These are phyloP conservation scores for Flaveria bidentis DNA, from an alignment of 129 eudicot genomes.

Conservation along the genomic window DNA sequence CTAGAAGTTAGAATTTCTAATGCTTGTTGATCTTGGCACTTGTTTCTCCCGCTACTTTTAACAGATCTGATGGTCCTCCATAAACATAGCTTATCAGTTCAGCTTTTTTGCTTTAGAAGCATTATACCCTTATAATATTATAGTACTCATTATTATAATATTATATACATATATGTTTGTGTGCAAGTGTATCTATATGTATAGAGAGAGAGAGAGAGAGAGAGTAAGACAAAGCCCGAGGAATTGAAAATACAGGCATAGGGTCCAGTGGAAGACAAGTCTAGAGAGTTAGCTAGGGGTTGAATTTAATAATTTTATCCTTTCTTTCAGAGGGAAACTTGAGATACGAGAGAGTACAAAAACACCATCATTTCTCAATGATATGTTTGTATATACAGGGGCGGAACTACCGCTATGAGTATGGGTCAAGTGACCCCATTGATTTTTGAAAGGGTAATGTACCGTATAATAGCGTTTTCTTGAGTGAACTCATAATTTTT, in stretches of 20 bases:
- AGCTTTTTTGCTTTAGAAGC: constrained; percentile 34
- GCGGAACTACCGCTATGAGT: too few species aligned
- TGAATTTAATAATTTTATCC: constrained; percentile 43
- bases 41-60: constrained; percentile 15
- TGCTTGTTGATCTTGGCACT: constrained; percentile 4
- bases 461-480: too few species aligned
- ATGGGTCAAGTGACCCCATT: too few species aligned
- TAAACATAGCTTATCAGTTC: constrained; percentile 40
- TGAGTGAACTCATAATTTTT: too few species aligned
- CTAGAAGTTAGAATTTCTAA: constrained; percentile 21
- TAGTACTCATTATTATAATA: background rate
- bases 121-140: background rate
- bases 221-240: constrained; percentile 64
- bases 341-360: constrained; percentile 56
- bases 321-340: constrained; percentile 42
- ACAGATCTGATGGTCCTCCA: constrained; percentile 53
- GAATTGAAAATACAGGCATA: constrained; percentile 50
- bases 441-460: too few species aligned
- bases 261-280: constrained; percentile 47
- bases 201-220: constrained; percentile 22
- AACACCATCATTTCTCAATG: constrained; percentile 91
- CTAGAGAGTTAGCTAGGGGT: constrained; percentile 33
- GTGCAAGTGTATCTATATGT: background rate
- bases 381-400: constrained; percentile 50
- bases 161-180: constrained; percentile 2